Evolutionary conservation across 441 rosid genomes (phyloP).

Genomic region (Bruguiera hainesii): DNA sequence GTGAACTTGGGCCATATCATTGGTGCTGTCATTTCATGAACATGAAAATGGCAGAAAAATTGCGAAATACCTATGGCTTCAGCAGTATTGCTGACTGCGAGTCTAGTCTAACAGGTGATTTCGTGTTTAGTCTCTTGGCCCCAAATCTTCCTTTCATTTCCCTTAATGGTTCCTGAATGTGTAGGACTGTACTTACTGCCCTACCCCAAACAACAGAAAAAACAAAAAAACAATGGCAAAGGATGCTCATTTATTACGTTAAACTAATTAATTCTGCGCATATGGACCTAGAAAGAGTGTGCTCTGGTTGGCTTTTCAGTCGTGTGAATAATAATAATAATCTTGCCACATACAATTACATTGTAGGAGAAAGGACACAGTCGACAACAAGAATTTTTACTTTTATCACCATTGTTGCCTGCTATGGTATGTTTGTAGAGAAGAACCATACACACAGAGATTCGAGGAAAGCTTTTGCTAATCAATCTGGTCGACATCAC

Average conservation of each 20-base stretch:
- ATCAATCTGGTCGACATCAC: slow-evolving; percentile 33
- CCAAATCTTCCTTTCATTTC: slow-evolving; percentile 13
- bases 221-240: too few species aligned
- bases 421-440: too few species aligned
- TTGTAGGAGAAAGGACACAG: slow-evolving; percentile 14
- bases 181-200: too few species aligned
- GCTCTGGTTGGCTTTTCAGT: slow-evolving; percentile 11
- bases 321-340: background rate
- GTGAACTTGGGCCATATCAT: background rate
- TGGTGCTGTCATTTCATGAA: slow-evolving; percentile 39
- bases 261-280: background rate
- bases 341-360: background rate
- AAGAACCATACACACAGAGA: background rate
- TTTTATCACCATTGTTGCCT: slow-evolving; percentile 10
- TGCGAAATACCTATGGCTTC: slow-evolving; percentile 6
- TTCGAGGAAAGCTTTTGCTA: slow-evolving; percentile 9
- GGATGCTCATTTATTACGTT: too few species aligned
- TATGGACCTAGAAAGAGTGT: slow-evolving; percentile 14
- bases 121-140: background rate
- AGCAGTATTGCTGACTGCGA: background rate
- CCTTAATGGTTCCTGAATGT: slow-evolving; percentile 9
- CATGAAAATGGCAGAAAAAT: slow-evolving; percentile 33
- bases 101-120: background rate
- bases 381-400: background rate
- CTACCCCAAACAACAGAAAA: too few species aligned